Percentiles rank a stretch among this genome's conserved stretches.
Evolutionary conservation across 176 grass and related monocot species (phyloP).

Genomic region (Eragrostis curvula): DNA sequence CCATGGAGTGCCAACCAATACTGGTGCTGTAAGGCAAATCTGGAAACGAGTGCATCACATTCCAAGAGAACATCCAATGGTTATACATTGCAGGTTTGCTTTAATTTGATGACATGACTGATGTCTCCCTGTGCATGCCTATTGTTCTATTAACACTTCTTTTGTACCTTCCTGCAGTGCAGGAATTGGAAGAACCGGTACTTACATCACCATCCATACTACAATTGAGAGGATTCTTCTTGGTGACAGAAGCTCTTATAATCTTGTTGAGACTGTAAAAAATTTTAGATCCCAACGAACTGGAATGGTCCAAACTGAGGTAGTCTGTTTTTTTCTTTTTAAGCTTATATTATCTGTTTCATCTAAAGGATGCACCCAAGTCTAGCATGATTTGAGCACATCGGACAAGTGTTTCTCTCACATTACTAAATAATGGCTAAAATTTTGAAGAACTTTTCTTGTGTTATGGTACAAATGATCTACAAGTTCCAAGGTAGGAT

Average conservation of each 20-base stretch:
- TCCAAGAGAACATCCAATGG: constrained; percentile 60
- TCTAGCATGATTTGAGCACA: constrained; percentile 1
- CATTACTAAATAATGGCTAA: not conserved
- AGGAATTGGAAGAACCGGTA: constrained; percentile 93
- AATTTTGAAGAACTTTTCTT: not conserved
- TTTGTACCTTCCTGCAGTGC: constrained; percentile 66
- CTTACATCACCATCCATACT: constrained; percentile 76
- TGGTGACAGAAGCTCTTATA: constrained; percentile 68
- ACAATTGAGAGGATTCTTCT: constrained; percentile 89
- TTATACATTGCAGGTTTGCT: constrained; percentile 90
- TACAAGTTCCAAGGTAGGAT: constrained; percentile 9
- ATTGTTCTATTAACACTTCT: constrained; percentile 32
- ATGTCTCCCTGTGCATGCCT: not conserved
- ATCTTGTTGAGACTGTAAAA: constrained; percentile 70
- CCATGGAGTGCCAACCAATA: constrained; percentile 70
- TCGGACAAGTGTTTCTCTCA: constrained; percentile 22
- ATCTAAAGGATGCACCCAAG: not conserved
- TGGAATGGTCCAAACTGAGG: constrained; percentile 94
- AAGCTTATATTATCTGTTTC: not conserved
- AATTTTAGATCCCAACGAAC: constrained; percentile 76
- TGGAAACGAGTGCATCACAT: constrained; percentile 61
- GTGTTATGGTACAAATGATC: not conserved
- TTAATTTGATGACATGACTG: constrained; percentile 36
- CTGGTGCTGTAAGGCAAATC: constrained; percentile 74
- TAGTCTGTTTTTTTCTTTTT: constrained; percentile 26